Evolutionary conservation across 1,284 basidiomycete species (phyloP).

Genomic region (Athelia psychrophila): DNA sequence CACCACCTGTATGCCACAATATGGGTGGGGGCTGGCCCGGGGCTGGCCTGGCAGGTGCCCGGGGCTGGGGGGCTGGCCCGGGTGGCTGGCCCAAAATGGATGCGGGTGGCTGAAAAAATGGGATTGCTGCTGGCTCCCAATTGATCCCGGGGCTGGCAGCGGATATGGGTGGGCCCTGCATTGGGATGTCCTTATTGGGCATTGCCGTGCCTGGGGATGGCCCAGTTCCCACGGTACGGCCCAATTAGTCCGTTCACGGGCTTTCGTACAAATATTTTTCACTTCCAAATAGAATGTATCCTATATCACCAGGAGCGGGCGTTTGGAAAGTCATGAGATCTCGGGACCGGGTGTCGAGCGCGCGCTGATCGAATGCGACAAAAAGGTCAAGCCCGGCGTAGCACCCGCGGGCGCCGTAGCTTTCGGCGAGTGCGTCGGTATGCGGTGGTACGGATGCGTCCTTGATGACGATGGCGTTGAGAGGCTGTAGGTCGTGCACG

Average conservation of each 20-base stretch:
- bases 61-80: no score
- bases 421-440: slow-evolving; percentile 18
- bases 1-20: no score
- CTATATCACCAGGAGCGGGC: slow-evolving; percentile 31
- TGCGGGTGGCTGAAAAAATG: no score
- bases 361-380: slow-evolving; percentile 21
- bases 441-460: slow-evolving; percentile 24
- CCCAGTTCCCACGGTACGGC: slow-evolving; percentile 29
- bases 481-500: slow-evolving; percentile 17
- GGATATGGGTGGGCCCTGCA: slow-evolving; percentile 24
- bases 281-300: no score
- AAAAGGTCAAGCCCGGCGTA: slow-evolving; percentile 21
- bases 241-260: slow-evolving; percentile 29
- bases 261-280: no score
- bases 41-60: no score
- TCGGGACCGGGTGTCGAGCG: slow-evolving; percentile 13
- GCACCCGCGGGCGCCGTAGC: slow-evolving; percentile 18
- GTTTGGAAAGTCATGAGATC: slow-evolving; percentile 27
- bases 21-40: no score
- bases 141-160: slow-evolving; percentile 29
- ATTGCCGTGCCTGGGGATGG: slow-evolving; percentile 28
- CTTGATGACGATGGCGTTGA: slow-evolving; percentile 27
- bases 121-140: no score
- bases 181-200: slow-evolving; percentile 28
- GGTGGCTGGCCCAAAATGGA: no score